Evolutionary conservation across 305 asterid species (phyloP).

Genomic region (Rubia balearica): DNA sequence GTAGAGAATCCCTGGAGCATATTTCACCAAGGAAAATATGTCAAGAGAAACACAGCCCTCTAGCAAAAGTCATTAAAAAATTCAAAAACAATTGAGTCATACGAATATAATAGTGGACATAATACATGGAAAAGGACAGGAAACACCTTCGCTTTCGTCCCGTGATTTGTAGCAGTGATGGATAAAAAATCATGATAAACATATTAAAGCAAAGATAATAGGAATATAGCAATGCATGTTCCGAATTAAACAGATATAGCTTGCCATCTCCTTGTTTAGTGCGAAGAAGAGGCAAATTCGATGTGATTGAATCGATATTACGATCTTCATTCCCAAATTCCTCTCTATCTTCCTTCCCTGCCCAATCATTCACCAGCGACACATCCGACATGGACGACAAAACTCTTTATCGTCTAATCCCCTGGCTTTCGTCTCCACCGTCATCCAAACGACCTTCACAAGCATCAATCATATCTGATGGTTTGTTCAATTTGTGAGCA

Average conservation of each 20-base stretch:
- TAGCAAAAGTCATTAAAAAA: neutral
- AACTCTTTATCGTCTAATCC: slow-evolving; percentile 28
- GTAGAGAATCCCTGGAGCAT: slow-evolving; percentile 43
- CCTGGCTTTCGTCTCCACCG: slow-evolving; percentile 18
- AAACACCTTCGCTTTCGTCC: too few species aligned
- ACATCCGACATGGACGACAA: slow-evolving; percentile 59
- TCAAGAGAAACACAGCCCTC: neutral
- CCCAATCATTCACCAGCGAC: slow-evolving; percentile 29
- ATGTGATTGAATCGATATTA: slow-evolving; percentile 34
- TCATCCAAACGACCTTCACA: slow-evolving; percentile 4
- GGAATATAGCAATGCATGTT: neutral
- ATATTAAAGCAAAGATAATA: neutral
- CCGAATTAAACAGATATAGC: neutral
- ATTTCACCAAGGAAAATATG: slow-evolving; percentile 10
- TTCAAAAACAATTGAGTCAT: neutral
- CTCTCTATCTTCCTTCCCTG: slow-evolving; percentile 16
- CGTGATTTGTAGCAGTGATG: neutral
- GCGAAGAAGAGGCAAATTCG: slow-evolving; percentile 45
- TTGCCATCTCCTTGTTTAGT: slow-evolving; percentile 49
- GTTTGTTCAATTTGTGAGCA: slow-evolving; percentile 14
- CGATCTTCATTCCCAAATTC: slow-evolving; percentile 23
- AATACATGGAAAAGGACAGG: neutral
- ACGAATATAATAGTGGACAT: neutral
- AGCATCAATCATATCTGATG: slow-evolving; percentile 24
- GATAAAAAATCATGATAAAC: neutral